Base-by-base conservation (phyloP, 148 eudicot genomes). In the Pharnaceum exiguum region DNA sequence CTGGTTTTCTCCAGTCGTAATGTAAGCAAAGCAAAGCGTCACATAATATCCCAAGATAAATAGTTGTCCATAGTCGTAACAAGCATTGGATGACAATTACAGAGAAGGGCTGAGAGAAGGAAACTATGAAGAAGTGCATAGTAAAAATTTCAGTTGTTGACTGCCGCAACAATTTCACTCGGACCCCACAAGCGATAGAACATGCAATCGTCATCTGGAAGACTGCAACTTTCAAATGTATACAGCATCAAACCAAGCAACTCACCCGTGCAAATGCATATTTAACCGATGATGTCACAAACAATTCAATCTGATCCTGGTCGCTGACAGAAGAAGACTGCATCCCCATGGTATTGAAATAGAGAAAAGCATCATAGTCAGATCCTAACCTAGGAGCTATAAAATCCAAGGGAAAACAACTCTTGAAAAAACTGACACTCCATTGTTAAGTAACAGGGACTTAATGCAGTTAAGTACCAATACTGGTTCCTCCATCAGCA, bases 401-500 rank as follows among this genome's bases (percentile, higher is more conserved):
- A 43, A 5, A 30, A 36, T 36, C 46, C 5, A 54, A 57, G 39
- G 26, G 3, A 4, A 57, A n/a, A 26, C 13, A 37, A 4, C 10
- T 9, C 21, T 51, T 13, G 12, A 8, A 2, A 17, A 33, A 63
- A 69, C 31, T 55, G 9, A 27, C 26, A n/a, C n/a, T n/a, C n/a
- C n/a, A n/a, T n/a, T 28, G 52, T 40, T 6, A 13, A 28, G 19
- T 52, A 3, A 64, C 22, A 45, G 16, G 23, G 7, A 28, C 25
- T 25, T 23, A 69, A 18, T 29, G 27, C 48, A 21, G 24, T 55
- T 47, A 39, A 30, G 57, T 77, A 85, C 94, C 74, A 48, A 22
- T 70, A 78, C 86, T 15, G 88, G 81, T 65, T 88, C 98, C 79
- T 93, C 98, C 56, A 71, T 77, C 60, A 94, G 91, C 69, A 94